phyloP scores from a whole-genome alignment of 768 basidiomycete genomes.

The Phanerodontia chrysosporium region DNA sequence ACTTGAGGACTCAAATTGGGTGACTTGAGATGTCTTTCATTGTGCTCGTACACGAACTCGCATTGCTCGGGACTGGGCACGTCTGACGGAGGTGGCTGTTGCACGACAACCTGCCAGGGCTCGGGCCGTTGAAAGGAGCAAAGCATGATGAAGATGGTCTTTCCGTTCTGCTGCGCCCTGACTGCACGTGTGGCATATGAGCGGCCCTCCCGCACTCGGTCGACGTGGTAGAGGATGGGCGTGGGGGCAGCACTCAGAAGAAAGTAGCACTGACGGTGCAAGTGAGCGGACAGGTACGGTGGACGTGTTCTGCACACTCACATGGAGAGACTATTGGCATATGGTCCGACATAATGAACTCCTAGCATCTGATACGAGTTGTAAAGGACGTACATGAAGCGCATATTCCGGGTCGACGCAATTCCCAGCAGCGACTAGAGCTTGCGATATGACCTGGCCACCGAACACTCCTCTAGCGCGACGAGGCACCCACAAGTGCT shows the following conservation, averaged over 20 bases:
- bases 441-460: slow-evolving; percentile 87
- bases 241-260: slow-evolving; percentile 69
- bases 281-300: not conserved
- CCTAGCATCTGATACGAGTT: not conserved
- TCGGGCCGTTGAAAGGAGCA: slow-evolving; percentile 85
- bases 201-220: slow-evolving; percentile 67
- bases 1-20: slow-evolving; percentile 24
- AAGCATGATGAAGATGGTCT: slow-evolving; percentile 55
- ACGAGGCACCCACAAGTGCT: slow-evolving; percentile 60
- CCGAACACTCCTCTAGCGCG: slow-evolving; percentile 76
- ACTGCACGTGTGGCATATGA: slow-evolving; percentile 63
- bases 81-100: slow-evolving; percentile 61
- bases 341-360: not conserved
- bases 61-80: slow-evolving; percentile 59
- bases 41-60: slow-evolving; percentile 48
- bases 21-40: slow-evolving; percentile 22
- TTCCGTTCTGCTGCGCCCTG: slow-evolving; percentile 43
- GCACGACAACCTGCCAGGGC: slow-evolving; percentile 64
- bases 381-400: slow-evolving; percentile 56
- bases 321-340: slow-evolving; percentile 64
- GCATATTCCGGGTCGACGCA: slow-evolving; percentile 61
- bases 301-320: slow-evolving; percentile 32
- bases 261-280: slow-evolving; percentile 69
- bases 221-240: slow-evolving; percentile 77
- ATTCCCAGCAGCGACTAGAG: slow-evolving; percentile 75